Evolutionary conservation across 345 rosid species (phyloP), one percentile per base, ranked within the genome.

Genomic region (Firmiana major): DNA sequence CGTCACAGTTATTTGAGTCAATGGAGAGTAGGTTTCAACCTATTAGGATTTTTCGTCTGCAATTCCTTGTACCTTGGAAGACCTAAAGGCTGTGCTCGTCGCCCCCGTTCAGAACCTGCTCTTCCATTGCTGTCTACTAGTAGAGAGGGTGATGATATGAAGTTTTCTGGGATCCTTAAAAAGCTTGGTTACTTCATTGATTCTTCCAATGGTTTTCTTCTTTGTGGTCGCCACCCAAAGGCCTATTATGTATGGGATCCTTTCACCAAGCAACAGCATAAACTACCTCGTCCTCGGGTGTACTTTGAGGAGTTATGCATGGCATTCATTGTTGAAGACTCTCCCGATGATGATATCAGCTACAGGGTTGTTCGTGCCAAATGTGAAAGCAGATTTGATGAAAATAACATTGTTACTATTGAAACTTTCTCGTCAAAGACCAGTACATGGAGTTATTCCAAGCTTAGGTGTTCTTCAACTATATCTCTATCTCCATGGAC

Each of bases 181-280:
- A 80, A 74, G 71, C 83, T 89, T 63, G 94, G 92, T 17, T 90
- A 88, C 84, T 89, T 88, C 75, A 87, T 90, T 7, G 94, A 90
- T 81, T 87, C 92, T 43, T 83, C 87, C 21, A 82, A 86, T 19
- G 92, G 94, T 24, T 57, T 86, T 79, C 84, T 90, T 77, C 90
- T 90, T 19, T 88, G 92, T 68, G 94, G 94, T 55, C 86, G 94
- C 17, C 92, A 90, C 80, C 92, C 94, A 7, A 90, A 85, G 80
- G 73, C 87, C 69, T 90, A 90, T 79, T 87, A 71, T 86, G 77
- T 89, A 67, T 90, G 88, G 88, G 86, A 90, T 85, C 88, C 85
- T 0, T 21, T 26, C 42, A 83, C 90, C 9, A 75, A 40, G 70
- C 53, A 85, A 48, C 75, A 70, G 49, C 72, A 81, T 60, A 73